Percentiles rank a stretch among this genome's conserved stretches.
Conservation (phyloP, 805 yeast genomes). For the Sugiyamaella lignohabitans region DNA sequence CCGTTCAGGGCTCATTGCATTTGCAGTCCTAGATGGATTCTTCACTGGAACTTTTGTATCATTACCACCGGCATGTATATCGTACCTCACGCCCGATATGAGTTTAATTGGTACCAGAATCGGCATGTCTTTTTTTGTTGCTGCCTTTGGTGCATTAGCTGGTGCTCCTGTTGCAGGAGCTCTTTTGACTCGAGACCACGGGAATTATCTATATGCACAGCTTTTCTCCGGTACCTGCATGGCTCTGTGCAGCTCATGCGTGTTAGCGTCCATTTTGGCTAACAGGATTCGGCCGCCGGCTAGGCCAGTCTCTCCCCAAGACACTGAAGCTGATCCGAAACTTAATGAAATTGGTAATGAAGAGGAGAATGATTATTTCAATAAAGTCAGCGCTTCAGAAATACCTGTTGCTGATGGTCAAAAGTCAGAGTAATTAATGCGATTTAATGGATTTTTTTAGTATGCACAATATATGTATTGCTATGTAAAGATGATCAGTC, state of each 20-base stretch:
- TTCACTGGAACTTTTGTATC: conserved; percentile 31
- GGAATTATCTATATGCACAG: conserved; percentile 20
- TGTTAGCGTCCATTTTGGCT: background rate
- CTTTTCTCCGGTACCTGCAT: conserved; percentile 14
- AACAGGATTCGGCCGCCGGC: too few species aligned
- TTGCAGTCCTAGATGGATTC: conserved; percentile 29
- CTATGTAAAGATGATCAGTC: too few species aligned
- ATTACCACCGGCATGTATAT: conserved; percentile 29
- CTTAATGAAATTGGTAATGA: too few species aligned
- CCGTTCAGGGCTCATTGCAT: conserved; percentile 26
- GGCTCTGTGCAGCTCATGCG: background rate
- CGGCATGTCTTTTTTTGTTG: conserved; percentile 54
- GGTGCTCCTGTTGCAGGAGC: conserved; percentile 31
- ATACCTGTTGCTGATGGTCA: too few species aligned
- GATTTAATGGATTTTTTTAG: too few species aligned
- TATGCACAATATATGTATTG: too few species aligned
- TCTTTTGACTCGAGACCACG: conserved; percentile 12
- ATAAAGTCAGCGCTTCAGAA: too few species aligned
- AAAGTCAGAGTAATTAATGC: too few species aligned
- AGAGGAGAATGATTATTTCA: too few species aligned
- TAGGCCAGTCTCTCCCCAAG: too few species aligned
- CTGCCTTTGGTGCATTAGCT: conserved; percentile 41
- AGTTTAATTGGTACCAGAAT: conserved; percentile 39
- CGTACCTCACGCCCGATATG: conserved; percentile 35
- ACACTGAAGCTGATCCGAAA: too few species aligned